Evolutionary conservation across 176 grass and related monocot genomes (phyloP), one percentile per base, ranked within the genome.

Genomic region (Aegilops umbellulata): DNA sequence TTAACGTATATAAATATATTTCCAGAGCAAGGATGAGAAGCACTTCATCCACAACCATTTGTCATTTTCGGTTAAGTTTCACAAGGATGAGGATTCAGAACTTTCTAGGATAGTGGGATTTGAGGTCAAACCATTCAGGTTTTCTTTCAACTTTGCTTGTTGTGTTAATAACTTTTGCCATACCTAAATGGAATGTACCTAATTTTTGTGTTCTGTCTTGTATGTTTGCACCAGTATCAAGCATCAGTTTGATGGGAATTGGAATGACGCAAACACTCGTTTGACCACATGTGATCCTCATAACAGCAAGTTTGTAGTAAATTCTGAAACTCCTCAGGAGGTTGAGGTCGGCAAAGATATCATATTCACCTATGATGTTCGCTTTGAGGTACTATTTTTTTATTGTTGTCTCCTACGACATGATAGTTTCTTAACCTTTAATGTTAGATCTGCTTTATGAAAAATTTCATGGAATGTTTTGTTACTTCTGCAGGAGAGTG

Each of bases 351-450:
- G 58, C 22, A 81, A 82, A 61, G 87, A 93, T 24, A 87, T 93
- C 81, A 82, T 90, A 87, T 87, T 93, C 77, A 93, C 88, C 44
- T 93, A 93, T 81, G 91, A 93, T 87, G 91, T 93, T 82, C 60
- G 2, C 42, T 92, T 90, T 39, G 81, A 90, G 85, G 91, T 93
- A 85, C 49, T 85, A 71, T 1, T 80, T 57, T 88, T 38, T 12
- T 38, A 80, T 73, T 39, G 35, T 83, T 74, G n/a, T 34, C 19
- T 6, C 69, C 20, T 89, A 9, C 5, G 57, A 13, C 19, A 1
- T 61, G 23, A 51, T 27, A 8, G 39, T 60, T 86, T 86, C 46
- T n/a, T 77, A 88, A 20, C 84, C 69, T 76, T 82, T 39, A 82
- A 78, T 65, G 19, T 57, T 72, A 83, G 34, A 22, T 84, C 41